Evolutionary conservation across 192 early-diverging fungal species (phyloP), one percentile per base, ranked within the genome.

Genomic region (Coemansia sp.): DNA sequence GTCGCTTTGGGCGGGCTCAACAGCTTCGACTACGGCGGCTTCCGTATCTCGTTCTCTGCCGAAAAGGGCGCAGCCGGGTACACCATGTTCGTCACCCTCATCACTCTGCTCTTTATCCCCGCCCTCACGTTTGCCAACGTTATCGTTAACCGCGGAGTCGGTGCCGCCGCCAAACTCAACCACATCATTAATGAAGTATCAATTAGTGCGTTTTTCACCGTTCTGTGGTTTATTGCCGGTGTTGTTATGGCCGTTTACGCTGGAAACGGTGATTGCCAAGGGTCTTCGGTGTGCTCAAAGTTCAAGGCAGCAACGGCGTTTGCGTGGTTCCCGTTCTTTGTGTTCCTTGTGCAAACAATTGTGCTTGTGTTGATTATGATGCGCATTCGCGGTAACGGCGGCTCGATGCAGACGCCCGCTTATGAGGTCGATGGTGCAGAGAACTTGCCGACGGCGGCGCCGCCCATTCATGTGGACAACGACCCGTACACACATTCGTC

Each of bases 31-130:
- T 10, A 39, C 39, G 16, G 18, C 9, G 13, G 45, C 20, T 3
- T 8, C 29, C 2, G 19, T 1, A 1, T 43, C 22, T 19, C 27
- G 1, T 62, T 55, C 41, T 3, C 41, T 3, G 8, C 54, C 4
- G 41, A 56, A 8, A 50, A 51, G 57, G 77, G 77, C 13, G 77
- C 71, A 0, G 67, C 77, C 1, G 71, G 71, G 11, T 80, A 66
- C 58, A 80, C 77, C 16, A 74, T 80, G 77, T 80, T 80, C 68
- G 71, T 74, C 12, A 71, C 72, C 2, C 38, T 74, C 14, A 45
- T 62, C n/a, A 67, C 61, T 11, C 61, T 80, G 38, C 39, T 80
- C 22, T 22, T 69, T 9, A 53, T 71, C 2, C 77, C 77, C 1
- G 4, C 59, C 1, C 9, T 80, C 11, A 51, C 61, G 22, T 80